Base-by-base conservation (phyloP, 1,284 basidiomycete species). In the Moesziomyces aphidis region DNA sequence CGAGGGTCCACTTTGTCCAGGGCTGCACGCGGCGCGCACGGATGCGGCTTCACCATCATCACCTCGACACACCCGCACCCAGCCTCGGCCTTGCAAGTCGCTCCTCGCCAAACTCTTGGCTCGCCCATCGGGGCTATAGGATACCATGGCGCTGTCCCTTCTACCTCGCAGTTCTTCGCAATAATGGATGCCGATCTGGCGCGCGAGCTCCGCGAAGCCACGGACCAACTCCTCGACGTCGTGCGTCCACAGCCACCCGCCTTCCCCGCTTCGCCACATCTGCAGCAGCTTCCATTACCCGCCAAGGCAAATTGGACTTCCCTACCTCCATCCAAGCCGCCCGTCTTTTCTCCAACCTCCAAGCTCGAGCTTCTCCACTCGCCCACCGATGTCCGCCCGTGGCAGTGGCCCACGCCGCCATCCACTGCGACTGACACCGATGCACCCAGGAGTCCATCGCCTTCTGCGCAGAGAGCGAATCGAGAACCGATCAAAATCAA, bases 151-250 rank as follows among this genome's bases (percentile, higher is more conserved):
- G 23, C 44, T 21, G 15, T 11, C n/a, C 9, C 5, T 23, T 8
- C 22, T 19, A 7, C 1, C 13, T 7, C n/a, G 1, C 31, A 36
- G 34, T 24, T 13, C 9, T 3, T 31, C 22, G 39, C 55, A 52
- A 62, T 43, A 23, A 75, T 71, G 73, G 73, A 75, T 8, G 57
- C 46, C 10, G 54, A 75, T 46, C 54, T 77, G n/a, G 61, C 72
- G 21, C 58, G 61, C 23, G 76, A 77, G 47, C 56, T 77, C 4
- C 68, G 61, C n/a, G 60, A 72, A 61, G 76, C 76, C 9, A 69
- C 76, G 21, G 48, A 65, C 31, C 64, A 77, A 31, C 68, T 77
- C 23, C 54, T 77, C 2, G 76, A 76, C 48, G 57, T 74, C 51
- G 50, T 42, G 28, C 51, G 56, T 17, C n/a, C 42, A 24, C 58